Evolutionary conservation across 1,284 basidiomycete genomes (phyloP).

Genomic region (Ustilago cynodontis): DNA sequence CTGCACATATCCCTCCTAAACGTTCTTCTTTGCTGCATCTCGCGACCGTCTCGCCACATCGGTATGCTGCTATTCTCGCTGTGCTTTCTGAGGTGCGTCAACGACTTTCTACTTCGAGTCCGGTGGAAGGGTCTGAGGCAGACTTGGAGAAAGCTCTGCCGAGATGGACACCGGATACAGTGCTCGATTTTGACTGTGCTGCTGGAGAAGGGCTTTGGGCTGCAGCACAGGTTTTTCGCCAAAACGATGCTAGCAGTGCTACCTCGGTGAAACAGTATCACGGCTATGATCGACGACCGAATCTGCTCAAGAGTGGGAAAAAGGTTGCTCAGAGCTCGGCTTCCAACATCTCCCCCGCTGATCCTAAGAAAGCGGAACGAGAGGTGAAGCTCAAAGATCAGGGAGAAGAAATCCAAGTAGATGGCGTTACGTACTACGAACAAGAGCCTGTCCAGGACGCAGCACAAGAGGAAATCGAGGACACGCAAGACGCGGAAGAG

Average conservation of each 20-base stretch:
- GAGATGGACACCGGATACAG: slow-evolving; percentile 50
- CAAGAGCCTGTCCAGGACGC: slow-evolving; percentile 23
- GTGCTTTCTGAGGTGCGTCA: slow-evolving; percentile 44
- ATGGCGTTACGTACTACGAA: slow-evolving; percentile 39
- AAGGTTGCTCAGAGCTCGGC: slow-evolving; percentile 37
- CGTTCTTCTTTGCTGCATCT: slow-evolving; percentile 46
- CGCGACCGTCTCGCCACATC: slow-evolving; percentile 41
- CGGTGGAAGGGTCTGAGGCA: background rate
- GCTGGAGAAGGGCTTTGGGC: slow-evolving; percentile 66
- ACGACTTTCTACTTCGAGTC: slow-evolving; percentile 15
- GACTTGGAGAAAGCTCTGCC: slow-evolving; percentile 12
- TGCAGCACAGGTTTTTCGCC: slow-evolving; percentile 50
- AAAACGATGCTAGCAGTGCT: slow-evolving; percentile 8
- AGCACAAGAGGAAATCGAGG: background rate
- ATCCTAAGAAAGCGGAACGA: slow-evolving; percentile 5
- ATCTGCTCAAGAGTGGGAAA: slow-evolving; percentile 49
- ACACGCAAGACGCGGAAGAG: slow-evolving; percentile 4
- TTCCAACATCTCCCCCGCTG: slow-evolving; percentile 28
- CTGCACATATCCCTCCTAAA: slow-evolving; percentile 43
- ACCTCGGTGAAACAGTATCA: slow-evolving; percentile 30
- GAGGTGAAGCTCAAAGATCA: slow-evolving; percentile 34
- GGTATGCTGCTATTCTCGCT: slow-evolving; percentile 52
- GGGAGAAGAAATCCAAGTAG: slow-evolving; percentile 38
- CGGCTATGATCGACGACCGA: slow-evolving; percentile 48
- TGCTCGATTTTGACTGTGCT: slow-evolving; percentile 59